Conservation (phyloP, 345 rosid species). For the Lumnitzera littorea region DNA sequence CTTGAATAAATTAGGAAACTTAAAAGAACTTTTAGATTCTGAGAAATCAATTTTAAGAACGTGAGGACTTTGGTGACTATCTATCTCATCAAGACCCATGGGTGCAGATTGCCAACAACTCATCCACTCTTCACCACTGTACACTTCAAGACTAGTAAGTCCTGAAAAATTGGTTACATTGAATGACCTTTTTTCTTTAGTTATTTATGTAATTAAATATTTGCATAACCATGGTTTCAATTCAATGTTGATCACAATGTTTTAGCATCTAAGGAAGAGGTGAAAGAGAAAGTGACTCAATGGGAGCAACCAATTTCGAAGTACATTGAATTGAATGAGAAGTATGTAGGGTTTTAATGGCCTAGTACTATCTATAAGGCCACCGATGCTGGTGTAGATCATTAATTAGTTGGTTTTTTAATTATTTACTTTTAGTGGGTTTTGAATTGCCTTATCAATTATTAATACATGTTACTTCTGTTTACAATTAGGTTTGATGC, state of each 20-base stretch:
- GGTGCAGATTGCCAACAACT: too few relatives aligned
- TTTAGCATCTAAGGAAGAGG: slow-evolving; percentile 65
- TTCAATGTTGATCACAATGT: background rate
- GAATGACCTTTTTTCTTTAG: background rate
- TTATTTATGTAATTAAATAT: background rate
- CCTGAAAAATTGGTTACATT: too few relatives aligned
- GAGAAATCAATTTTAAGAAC: too few relatives aligned
- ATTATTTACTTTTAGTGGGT: background rate
- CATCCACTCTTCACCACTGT: too few relatives aligned
- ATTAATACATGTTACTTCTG: background rate
- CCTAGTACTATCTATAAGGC: slow-evolving; percentile 58
- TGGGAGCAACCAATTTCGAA: slow-evolving; percentile 76
- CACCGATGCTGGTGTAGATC: slow-evolving; percentile 64
- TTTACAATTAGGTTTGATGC: background rate
- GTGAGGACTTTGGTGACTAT: too few relatives aligned
- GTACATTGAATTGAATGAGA: slow-evolving; percentile 65
- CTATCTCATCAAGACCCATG: too few relatives aligned
- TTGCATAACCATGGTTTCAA: background rate
- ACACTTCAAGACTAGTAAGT: too few relatives aligned
- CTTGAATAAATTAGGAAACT: too few relatives aligned
- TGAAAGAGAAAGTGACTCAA: slow-evolving; percentile 67
- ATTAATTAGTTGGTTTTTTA: slow-evolving; percentile 45
- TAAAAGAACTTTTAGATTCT: too few relatives aligned
- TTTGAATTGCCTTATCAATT: background rate
- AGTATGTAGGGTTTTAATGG: slow-evolving; percentile 72